Evolutionary conservation across 305 asterid species (phyloP).

Genomic region (Solanum hybrid): DNA sequence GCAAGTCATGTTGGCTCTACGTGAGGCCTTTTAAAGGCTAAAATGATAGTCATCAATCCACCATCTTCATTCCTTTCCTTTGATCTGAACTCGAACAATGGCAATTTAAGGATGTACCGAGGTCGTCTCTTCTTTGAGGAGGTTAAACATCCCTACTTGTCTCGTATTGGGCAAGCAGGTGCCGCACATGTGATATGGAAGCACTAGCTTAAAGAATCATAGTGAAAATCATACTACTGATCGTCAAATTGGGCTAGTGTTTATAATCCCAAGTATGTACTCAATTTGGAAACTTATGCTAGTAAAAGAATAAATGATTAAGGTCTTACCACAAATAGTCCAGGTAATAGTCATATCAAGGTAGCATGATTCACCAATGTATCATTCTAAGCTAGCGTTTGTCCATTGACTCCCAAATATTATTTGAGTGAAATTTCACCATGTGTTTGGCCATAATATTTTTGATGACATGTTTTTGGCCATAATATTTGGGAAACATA

Average conservation of each 20-base stretch:
- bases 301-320: not conserved
- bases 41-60: not conserved
- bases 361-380: not conserved
- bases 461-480: not conserved
- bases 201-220: not conserved
- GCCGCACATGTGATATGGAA: not conserved
- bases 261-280: not conserved
- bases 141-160: not conserved
- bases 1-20: not conserved
- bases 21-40: not conserved
- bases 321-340: not conserved
- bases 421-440: not conserved
- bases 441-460: not conserved
- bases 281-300: not conserved
- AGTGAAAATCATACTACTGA: not conserved
- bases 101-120: not conserved
- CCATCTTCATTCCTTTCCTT: not conserved
- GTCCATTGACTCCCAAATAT: not conserved
- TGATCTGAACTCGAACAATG: not conserved
- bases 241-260: not conserved
- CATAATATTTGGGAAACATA: not conserved
- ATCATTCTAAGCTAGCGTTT: not conserved
- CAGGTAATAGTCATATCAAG: not conserved
- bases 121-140: not conserved
- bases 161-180: not conserved